Evolutionary conservation across 2,329 filamentous ascomycete genomes (phyloP).

Genomic region (Herpotrichia juniperi): DNA sequence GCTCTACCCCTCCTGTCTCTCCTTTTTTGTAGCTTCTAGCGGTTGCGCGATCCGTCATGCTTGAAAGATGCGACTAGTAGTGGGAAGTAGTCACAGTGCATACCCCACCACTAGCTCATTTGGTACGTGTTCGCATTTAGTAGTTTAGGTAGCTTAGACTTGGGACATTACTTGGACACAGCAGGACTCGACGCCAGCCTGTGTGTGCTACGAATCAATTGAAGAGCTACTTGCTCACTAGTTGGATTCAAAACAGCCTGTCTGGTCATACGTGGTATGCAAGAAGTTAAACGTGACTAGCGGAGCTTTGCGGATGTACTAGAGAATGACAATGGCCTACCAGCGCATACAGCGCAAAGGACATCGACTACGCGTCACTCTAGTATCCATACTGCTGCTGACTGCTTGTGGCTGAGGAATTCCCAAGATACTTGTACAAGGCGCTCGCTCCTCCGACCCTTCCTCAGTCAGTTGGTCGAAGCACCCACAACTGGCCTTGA

Average conservation of each 20-base stretch:
- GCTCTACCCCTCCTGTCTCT: slow-evolving; percentile 48
- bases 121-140: background rate
- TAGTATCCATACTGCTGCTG: background rate
- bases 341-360: background rate
- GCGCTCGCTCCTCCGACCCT: background rate
- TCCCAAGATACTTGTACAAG: background rate
- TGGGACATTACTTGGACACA: background rate
- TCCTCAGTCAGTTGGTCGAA: background rate
- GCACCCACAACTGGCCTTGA: background rate
- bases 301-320: background rate
- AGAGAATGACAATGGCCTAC: background rate
- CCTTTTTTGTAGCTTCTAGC: slow-evolving; percentile 22
- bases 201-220: background rate
- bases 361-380: background rate
- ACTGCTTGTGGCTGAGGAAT: background rate
- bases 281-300: background rate
- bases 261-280: background rate
- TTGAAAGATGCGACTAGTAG: background rate
- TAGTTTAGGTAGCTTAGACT: background rate
- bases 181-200: background rate
- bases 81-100: slow-evolving; percentile 15
- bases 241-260: background rate
- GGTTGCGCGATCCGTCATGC: slow-evolving; percentile 12
- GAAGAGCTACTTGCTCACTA: background rate
- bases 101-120: background rate